Evolutionary conservation across 768 basidiomycete species (phyloP).

Genomic region (Kwoniella bestiolae): DNA sequence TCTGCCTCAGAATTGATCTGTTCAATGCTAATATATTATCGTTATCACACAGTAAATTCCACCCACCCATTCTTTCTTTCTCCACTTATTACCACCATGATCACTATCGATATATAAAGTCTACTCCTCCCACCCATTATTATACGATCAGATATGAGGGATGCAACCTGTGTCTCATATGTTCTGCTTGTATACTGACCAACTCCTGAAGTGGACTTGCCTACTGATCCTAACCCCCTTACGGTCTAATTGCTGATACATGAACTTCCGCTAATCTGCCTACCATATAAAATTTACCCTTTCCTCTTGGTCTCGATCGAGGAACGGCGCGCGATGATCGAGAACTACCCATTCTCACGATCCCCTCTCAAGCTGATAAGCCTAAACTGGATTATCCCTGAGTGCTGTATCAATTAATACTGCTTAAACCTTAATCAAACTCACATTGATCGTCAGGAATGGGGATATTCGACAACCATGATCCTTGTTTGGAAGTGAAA

Average conservation of each 20-base stretch:
- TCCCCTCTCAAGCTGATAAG: no score
- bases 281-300: neutral
- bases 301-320: neutral
- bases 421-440: neutral
- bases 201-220: neutral
- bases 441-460: neutral
- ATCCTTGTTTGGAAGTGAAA: neutral
- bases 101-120: neutral
- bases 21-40: neutral
- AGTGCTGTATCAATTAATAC: no score
- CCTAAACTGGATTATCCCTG: neutral
- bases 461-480: neutral
- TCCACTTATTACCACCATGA: neutral
- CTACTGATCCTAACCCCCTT: neutral
- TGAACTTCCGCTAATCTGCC: neutral
- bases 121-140: neutral
- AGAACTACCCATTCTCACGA: neutral
- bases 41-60: neutral
- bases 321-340: neutral
- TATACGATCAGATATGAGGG: neutral
- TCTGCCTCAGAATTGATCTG: neutral
- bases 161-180: neutral
- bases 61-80: neutral
- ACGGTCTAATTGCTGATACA: no score
- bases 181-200: neutral